Percentiles rank a stretch among this genome's conserved stretches.
phyloP scores from a whole-genome alignment of 2,329 filamentous ascomycete species.

The Sporothrix curviconia region DNA sequence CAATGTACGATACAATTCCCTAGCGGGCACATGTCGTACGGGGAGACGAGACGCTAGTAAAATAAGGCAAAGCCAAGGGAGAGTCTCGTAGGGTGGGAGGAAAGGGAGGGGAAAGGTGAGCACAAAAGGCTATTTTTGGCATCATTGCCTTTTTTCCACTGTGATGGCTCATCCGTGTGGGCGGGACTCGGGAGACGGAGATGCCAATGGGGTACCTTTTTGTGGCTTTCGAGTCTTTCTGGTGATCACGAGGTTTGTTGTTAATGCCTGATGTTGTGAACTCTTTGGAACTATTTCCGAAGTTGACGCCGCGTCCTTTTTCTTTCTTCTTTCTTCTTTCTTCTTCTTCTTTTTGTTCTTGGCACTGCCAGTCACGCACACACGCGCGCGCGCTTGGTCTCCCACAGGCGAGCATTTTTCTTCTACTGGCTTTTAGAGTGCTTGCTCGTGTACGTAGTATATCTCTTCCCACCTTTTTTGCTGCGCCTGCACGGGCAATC shows the following conservation, averaged over 20 bases:
- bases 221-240: background rate
- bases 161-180: conserved; percentile 8
- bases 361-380: too few relatives aligned
- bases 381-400: too few relatives aligned
- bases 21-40: background rate
- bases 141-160: conserved; percentile 13
- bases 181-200: conserved; percentile 7
- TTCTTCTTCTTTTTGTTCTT: background rate
- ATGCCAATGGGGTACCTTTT: background rate
- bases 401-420: background rate
- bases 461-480: background rate
- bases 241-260: too few relatives aligned
- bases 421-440: background rate
- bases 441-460: too few relatives aligned
- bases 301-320: too few relatives aligned
- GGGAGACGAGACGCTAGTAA: background rate
- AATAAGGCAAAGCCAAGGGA: background rate
- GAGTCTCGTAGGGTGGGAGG: background rate
- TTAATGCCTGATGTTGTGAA: too few relatives aligned
- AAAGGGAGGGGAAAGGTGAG: background rate
- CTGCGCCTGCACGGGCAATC: conserved; percentile 1
- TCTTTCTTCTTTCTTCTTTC: background rate
- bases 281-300: too few relatives aligned
- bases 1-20: too few relatives aligned
- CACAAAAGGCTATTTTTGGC: conserved; percentile 18